Evolutionary conservation across 73 alveolate genomes (phyloP), one percentile per base, ranked within the genome.

Genomic region (Tetrahymena borealis): DNA sequence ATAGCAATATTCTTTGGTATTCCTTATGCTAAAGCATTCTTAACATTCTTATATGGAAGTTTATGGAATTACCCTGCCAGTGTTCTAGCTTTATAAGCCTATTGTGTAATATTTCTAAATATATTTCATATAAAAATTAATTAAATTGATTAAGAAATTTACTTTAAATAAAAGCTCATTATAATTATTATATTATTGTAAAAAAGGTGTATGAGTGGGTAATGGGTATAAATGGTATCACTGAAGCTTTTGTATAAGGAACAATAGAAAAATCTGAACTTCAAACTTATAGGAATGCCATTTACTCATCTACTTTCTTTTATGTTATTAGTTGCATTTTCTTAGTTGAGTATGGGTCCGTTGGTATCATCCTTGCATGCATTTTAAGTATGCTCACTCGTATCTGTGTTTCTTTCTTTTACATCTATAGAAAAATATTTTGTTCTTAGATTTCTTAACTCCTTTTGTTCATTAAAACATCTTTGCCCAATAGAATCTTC

Each of bases 141-240:
- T n/a, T n/a, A n/a, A n/a, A n/a, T n/a, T n/a, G n/a, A n/a, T n/a
- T n/a, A n/a, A n/a, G n/a, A n/a, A n/a, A n/a, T n/a, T n/a, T n/a
- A n/a, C n/a, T n/a, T n/a, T n/a, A n/a, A n/a, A n/a, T n/a, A n/a
- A n/a, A n/a, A n/a, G n/a, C n/a, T n/a, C n/a, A n/a, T n/a, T n/a
- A n/a, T n/a, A n/a, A n/a, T n/a, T n/a, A n/a, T n/a, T n/a, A n/a
- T 60, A 60, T 20, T 20, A 15, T n/a, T n/a, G n/a, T n/a, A n/a
- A 18, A 60, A 60, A 24, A 60, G 85, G 85, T 92, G 7, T 92
- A 92, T 90, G 91, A 78, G 11, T 92, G 95, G 95, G 39, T 92
- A 2, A 92, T 92, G 95, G 95, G 95, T 20, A 78, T 92, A 10
- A 92, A 92, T 92, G 95, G 95, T 8, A 78, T 92, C 2, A 92